Percentiles rank a stretch among this genome's conserved stretches.
These are phyloP conservation scores for Thermochaetoides dissita DNA, from an alignment of 2,329 filamentous ascomycete species.

Conservation along the genomic window DNA sequence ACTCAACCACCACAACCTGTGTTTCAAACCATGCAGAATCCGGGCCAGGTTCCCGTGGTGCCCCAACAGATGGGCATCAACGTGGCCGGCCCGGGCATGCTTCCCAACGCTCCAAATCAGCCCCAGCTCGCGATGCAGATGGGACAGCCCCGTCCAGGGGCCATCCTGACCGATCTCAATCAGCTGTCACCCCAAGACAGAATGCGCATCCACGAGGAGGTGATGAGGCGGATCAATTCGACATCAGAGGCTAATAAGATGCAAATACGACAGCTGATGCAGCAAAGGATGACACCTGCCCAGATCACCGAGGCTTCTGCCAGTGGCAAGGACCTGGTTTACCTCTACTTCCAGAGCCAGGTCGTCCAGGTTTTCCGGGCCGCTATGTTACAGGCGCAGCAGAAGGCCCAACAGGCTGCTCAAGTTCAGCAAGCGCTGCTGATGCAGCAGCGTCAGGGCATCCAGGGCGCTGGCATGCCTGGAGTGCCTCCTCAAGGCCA, in stretches of 20 bases:
- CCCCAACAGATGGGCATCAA: slow-evolving; percentile 27
- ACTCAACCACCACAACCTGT: slow-evolving; percentile 36
- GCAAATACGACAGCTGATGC: slow-evolving; percentile 26
- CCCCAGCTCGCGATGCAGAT: slow-evolving; percentile 25
- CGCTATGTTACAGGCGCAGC: slow-evolving; percentile 8
- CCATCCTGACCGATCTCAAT: slow-evolving; percentile 22
- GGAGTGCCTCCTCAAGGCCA: slow-evolving; percentile 29
- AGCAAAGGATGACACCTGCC: slow-evolving; percentile 25
- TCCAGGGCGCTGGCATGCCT: slow-evolving; percentile 26
- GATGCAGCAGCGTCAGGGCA: slow-evolving; percentile 15
- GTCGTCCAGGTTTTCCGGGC: slow-evolving; percentile 16
- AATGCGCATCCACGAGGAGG: slow-evolving; percentile 31
- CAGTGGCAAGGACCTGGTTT: slow-evolving; percentile 34
- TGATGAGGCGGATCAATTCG: slow-evolving; percentile 25
- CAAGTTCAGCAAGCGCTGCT: background rate
- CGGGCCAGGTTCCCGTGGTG: slow-evolving; percentile 41
- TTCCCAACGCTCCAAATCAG: slow-evolving; percentile 29
- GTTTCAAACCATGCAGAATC: slow-evolving; percentile 45
- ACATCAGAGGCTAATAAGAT: slow-evolving; percentile 32
- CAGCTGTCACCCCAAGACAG: slow-evolving; percentile 31
- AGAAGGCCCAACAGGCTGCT: background rate
- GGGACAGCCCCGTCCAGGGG: slow-evolving; percentile 20
- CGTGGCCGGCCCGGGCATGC: slow-evolving; percentile 27
- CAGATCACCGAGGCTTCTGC: slow-evolving; percentile 28
- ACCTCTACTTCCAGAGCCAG: slow-evolving; percentile 36